phyloP scores from a whole-genome alignment of 108 stramenopile genomes.

The Cyclotella choctawhatcheeana region DNA sequence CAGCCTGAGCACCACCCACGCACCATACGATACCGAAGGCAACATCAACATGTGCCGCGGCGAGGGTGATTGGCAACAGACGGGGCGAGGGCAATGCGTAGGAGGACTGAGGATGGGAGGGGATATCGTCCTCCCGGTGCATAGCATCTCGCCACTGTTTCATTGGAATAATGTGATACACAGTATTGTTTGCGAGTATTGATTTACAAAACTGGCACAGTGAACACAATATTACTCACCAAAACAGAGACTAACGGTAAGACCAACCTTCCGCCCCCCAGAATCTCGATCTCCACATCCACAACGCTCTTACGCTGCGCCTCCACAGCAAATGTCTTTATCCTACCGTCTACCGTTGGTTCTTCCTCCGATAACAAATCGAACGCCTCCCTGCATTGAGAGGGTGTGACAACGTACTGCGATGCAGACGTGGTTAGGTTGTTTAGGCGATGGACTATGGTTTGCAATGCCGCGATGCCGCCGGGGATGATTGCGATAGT shows the following conservation, averaged over 20 bases:
- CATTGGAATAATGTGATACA: no score
- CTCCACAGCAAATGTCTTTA: conserved; percentile 90
- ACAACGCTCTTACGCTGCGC: conserved; percentile 86
- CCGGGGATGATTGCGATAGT: no score
- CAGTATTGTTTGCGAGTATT: no score
- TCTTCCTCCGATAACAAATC: conserved; percentile 62
- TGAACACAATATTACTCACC: conserved; percentile 43
- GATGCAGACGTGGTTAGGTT: conserved; percentile 60
- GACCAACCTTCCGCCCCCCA: conserved; percentile 96
- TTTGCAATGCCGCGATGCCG: no score
- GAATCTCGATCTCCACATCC: conserved; percentile 92
- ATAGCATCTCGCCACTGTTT: conserved; percentile 94
- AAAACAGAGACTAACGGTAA: conserved; percentile 91
- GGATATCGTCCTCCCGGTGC: conserved; percentile 99
- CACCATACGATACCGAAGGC: conserved; percentile 89
- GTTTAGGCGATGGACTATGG: conserved; percentile 70
- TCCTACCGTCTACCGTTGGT: conserved; percentile 73
- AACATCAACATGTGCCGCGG: conserved; percentile 88
- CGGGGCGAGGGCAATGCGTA: conserved; percentile 91
- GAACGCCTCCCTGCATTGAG: conserved; percentile 72
- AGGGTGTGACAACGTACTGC: conserved; percentile 54
- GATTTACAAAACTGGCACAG: background rate
- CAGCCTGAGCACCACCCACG: conserved; percentile 97
- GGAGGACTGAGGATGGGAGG: conserved; percentile 94
- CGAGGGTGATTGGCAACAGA: conserved; percentile 93